phyloP scores from a whole-genome alignment of 2,329 filamentous ascomycete genomes.

The Aspergillus clavatus region DNA sequence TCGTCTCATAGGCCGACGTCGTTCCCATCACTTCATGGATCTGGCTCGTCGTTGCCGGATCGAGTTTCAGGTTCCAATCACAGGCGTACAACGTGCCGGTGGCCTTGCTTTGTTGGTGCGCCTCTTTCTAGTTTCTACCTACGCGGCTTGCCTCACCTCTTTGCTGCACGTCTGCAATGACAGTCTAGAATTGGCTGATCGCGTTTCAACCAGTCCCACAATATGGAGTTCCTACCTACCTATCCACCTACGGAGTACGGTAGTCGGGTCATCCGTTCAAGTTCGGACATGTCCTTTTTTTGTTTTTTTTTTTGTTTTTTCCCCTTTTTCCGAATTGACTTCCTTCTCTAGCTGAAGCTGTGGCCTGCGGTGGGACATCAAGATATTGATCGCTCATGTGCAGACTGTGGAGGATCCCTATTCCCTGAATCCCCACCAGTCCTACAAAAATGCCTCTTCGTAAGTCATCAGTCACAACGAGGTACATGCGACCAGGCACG shows the following conservation, averaged over 20 bases:
- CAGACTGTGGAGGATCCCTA: no score
- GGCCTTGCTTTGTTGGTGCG: not conserved
- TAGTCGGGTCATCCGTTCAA: not conserved
- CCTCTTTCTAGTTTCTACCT: no score
- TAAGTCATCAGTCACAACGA: no score
- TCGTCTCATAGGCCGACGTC: slow-evolving; percentile 4
- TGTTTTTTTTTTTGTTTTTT: no score
- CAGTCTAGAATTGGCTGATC: slow-evolving; percentile 15
- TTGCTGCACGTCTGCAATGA: not conserved
- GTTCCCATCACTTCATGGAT: slow-evolving; percentile 5
- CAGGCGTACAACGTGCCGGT: not conserved
- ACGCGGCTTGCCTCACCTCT: not conserved
- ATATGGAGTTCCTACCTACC: no score
- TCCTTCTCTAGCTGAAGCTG: no score
- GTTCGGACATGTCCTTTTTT: no score
- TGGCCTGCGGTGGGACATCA: not conserved
- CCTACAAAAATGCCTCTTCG: no score
- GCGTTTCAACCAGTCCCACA: slow-evolving; percentile 1
- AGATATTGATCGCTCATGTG: not conserved
- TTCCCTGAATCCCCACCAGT: no score
- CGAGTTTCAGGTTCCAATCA: slow-evolving; percentile 13
- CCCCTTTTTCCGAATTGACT: no score
- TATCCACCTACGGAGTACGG: not conserved
- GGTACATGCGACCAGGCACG: not conserved
- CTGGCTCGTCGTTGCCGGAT: slow-evolving; percentile 14